Conservation (phyloP, 176 grass and related monocot genomes). For the Juncus effusus region DNA sequence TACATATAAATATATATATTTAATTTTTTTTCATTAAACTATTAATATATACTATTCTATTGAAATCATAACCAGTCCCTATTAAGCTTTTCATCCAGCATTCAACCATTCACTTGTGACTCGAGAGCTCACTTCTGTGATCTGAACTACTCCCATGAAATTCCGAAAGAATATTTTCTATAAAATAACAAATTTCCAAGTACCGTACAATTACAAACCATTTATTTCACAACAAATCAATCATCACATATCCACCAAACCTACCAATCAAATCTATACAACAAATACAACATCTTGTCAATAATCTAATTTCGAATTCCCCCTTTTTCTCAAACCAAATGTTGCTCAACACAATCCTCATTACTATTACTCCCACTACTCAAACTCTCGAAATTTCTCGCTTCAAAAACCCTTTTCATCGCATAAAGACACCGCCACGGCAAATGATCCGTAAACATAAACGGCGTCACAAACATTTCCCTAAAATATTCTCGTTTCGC, state of each 20-base stretch:
- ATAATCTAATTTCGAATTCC: not conserved
- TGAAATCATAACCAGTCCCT: no score
- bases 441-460: conserved; percentile 94
- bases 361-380: conserved; percentile 1
- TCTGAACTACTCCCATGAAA: no score
- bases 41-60: no score
- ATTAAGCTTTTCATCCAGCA: no score
- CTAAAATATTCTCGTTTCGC: conserved; percentile 70
- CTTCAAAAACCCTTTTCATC: conserved; percentile 69
- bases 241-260: conserved; percentile 18
- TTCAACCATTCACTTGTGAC: no score
- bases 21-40: no score
- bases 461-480: conserved; percentile 70
- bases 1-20: no score
- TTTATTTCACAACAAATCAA: conserved; percentile 24
- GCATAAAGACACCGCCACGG: conserved; percentile 89
- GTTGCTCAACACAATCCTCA: conserved; percentile 38
- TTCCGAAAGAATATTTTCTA: no score
- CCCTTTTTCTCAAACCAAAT: conserved; percentile 48
- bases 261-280: conserved; percentile 15
- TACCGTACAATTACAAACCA: not conserved
- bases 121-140: no score
- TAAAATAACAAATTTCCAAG: no score
- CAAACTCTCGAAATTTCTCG: not conserved
- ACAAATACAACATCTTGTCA: not conserved